A percentile compares a stretch with the other conserved stretches of the same genome.
Evolutionary conservation across 2,329 filamentous ascomycete genomes (phyloP).

Genomic region (Septoria petroselini): DNA sequence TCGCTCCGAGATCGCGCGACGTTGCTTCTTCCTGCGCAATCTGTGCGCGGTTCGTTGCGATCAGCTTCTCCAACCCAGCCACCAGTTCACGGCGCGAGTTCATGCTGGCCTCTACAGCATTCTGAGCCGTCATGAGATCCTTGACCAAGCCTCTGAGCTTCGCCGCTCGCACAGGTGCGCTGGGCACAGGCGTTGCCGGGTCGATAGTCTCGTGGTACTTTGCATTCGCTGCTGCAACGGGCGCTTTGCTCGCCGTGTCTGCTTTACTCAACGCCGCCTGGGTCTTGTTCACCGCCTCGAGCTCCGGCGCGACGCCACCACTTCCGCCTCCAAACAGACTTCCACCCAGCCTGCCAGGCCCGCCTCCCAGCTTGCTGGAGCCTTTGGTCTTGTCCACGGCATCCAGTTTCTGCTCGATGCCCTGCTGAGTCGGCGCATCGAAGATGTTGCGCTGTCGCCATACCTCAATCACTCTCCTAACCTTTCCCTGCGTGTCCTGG

Average conservation of each 20-base stretch:
- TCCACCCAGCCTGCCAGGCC: slow-evolving; percentile 51
- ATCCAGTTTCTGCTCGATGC: slow-evolving; percentile 74
- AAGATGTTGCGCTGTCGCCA: slow-evolving; percentile 89
- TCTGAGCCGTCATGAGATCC: slow-evolving; percentile 81
- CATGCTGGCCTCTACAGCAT: slow-evolving; percentile 82
- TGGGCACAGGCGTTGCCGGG: slow-evolving; percentile 64
- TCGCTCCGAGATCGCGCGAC: slow-evolving; percentile 61
- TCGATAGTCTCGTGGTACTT: slow-evolving; percentile 85
- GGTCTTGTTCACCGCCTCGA: slow-evolving; percentile 69
- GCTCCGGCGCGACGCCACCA: slow-evolving; percentile 67
- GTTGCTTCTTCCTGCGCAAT: slow-evolving; percentile 67
- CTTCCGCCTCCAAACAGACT: slow-evolving; percentile 65
- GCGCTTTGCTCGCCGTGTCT: slow-evolving; percentile 63
- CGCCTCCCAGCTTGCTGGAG: slow-evolving; percentile 26
- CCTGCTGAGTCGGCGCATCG: slow-evolving; percentile 71
- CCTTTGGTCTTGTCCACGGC: slow-evolving; percentile 54
- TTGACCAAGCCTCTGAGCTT: slow-evolving; percentile 87
- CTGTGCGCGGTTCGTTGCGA: slow-evolving; percentile 68
- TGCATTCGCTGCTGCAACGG: slow-evolving; percentile 66
- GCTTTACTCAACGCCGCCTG: slow-evolving; percentile 74
- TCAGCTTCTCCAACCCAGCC: slow-evolving; percentile 74
- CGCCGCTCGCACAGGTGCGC: slow-evolving; percentile 86
- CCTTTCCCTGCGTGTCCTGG: slow-evolving; percentile 79
- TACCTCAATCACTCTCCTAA: slow-evolving; percentile 86
- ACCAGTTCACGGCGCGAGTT: slow-evolving; percentile 78